These are phyloP conservation scores for Diaporthe longicolla DNA, from an alignment of 2,329 filamentous ascomycete genomes.

Conservation along the genomic window DNA sequence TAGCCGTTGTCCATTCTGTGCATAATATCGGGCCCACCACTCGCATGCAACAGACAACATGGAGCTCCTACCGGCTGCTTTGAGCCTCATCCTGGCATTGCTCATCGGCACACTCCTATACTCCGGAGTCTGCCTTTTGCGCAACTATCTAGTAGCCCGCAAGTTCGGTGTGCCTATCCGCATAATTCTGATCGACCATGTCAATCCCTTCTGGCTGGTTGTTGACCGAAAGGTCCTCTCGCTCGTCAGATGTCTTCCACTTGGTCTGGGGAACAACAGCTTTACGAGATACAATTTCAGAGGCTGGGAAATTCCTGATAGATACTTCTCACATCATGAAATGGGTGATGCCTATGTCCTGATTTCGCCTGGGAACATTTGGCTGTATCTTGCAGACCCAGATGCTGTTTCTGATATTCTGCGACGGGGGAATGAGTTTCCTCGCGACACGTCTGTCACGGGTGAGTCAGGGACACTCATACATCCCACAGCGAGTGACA, in stretches of 20 bases:
- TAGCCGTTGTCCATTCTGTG: too few species aligned
- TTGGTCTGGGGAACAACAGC: constrained; percentile 47
- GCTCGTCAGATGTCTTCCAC: constrained; percentile 45
- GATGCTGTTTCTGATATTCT: constrained; percentile 11
- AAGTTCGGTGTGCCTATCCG: constrained; percentile 50
- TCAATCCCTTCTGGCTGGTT: constrained; percentile 51
- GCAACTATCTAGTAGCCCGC: constrained; percentile 45
- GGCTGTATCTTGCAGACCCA: constrained; percentile 8
- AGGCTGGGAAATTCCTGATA: constrained; percentile 43
- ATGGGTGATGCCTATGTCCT: constrained; percentile 18
- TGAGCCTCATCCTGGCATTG: not conserved
- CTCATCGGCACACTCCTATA: not conserved
- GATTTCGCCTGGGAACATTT: not conserved
- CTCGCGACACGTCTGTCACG: constrained; percentile 19
- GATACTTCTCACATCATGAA: constrained; percentile 21
- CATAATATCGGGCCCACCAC: too few species aligned
- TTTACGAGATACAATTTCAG: constrained; percentile 52
- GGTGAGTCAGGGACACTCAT: not conserved
- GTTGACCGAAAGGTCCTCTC: constrained; percentile 47
- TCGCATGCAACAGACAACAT: not conserved
- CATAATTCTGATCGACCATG: constrained; percentile 49
- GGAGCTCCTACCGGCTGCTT: not conserved
- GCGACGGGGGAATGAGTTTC: constrained; percentile 4
- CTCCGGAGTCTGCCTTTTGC: not conserved
- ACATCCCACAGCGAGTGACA: not conserved